Evolutionary conservation across 1,284 basidiomycete genomes (phyloP), one percentile per base, ranked within the genome.

Genomic region (Ganoderma meredithae): DNA sequence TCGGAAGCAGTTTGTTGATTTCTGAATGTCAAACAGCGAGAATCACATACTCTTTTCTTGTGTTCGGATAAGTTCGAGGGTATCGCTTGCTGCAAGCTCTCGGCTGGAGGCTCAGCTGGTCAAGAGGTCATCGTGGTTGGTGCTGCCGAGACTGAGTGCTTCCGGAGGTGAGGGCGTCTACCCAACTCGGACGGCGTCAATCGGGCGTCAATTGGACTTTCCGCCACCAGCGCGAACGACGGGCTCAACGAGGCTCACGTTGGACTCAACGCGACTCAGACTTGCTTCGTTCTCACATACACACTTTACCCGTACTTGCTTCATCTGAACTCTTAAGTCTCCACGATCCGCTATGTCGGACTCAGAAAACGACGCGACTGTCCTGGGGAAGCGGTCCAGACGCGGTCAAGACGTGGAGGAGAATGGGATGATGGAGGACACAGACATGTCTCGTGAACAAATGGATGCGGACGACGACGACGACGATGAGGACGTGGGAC

Each of bases 401-500:
- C 80, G 83, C 69, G 83, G 81, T 17, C 77, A 80, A 19, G 78
- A 78, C 41, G 70, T 69, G 59, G 40, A 62, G 25, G 33, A 43
- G 10, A 62, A 63, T n/a, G 73, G 70, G 60, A 71, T 71, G 43
- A 73, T 69, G 39, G 72, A 79, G n/a, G 69, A 71, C 27, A 49
- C 13, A 52, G 69, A 72, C 55, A 69, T 68, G 40, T 70, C 60
- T 49, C 70, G 67, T 19, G 71, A 71, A 64, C 65, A 60, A 61
- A 33, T 60, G 71, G 58, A 68, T 71, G 52, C 75, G 7, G 58
- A 40, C 12, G 77, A 83, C 12, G 77, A 83, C 10, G 84, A 83
- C 6, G 87, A 88, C 39, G 84, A 91, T 73, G 91, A 92, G 69
- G 90, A 92, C 75, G 83, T 93, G 60, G 92, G 91, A 1, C 92